Evolutionary conservation across 441 rosid genomes (phyloP), one percentile per base, ranked within the genome.

Genomic region (Pelargonium citronellum): DNA sequence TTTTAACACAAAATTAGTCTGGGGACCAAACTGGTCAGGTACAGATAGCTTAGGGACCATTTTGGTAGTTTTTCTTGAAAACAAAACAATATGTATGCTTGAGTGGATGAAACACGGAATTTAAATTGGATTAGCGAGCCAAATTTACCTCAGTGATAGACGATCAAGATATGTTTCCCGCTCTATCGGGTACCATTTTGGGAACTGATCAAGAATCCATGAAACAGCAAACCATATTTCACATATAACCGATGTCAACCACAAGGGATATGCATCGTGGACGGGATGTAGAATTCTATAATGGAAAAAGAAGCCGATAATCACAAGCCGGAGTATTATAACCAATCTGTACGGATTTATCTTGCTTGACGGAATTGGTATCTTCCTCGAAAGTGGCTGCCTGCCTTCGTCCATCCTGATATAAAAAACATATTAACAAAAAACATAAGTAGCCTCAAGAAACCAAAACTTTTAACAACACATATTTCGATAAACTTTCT

Each of bases 171-270:
- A 95, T 61, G 99, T 92, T 84, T 95, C 98, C 61, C 98, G 84
- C 43, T 81, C 73, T 15, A 95, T 86, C 11, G 99, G 99, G 70
- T 74, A 78, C 98, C 99, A 95, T 77, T 95, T 95, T 16, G 98
- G 99, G 63, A 95, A 88, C 75, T 95, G 99, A 84, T 95, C 99
- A 30, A 92, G 78, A 71, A 95, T 89, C 99, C 99, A 95, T 9
- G 99, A 95, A 46, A 84, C 82, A 2, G 91, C 98, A 83, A 95
- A 95, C 99, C 99, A 95, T 72, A 95, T 85, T 84, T 95, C 99
- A 71, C 99, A 95, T 20, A 95, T 88, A 4, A 91, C 91, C 5
- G 99, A 95, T 30, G 87, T 89, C 62, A 95, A 83, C 99, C 99
- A 95, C 80, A 95, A 77, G 6, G 87, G 89, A 68, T 81, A 95